These are phyloP conservation scores for Cymbopogon citratus DNA, from an alignment of 176 grass and related monocot genomes.

Conservation along the genomic window DNA sequence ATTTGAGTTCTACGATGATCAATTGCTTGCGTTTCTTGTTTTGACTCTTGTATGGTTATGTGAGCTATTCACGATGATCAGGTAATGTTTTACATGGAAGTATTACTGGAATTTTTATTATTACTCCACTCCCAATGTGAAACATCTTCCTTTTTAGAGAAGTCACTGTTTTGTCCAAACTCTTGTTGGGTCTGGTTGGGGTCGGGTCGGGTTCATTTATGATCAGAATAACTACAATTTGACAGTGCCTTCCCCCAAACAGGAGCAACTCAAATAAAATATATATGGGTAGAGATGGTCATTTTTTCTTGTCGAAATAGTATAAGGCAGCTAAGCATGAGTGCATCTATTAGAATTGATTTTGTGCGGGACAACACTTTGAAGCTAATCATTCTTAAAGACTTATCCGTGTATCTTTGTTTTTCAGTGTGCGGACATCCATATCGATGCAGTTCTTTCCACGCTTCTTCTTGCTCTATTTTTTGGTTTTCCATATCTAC, in stretches of 20 bases:
- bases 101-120: constrained; percentile 8
- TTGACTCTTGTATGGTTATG: constrained; percentile 99
- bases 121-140: neutral
- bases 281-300: neutral
- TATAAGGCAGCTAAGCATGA: neutral
- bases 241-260: neutral
- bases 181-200: neutral
- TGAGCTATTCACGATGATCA: constrained; percentile 98
- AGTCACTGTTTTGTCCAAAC: neutral
- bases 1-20: constrained; percentile 98
- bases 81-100: constrained; percentile 44
- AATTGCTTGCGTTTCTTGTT: constrained; percentile 88
- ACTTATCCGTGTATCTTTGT: constrained; percentile 8
- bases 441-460: constrained; percentile 99
- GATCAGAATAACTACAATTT: neutral
- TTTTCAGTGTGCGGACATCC: constrained; percentile 87
- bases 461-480: constrained; percentile 97
- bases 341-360: constrained; percentile 5
- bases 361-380: neutral
- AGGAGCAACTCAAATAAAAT: neutral
- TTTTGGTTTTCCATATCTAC: constrained; percentile 98
- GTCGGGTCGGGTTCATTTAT: neutral
- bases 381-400: constrained; percentile 18
- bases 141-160: neutral
- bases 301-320: neutral